These are phyloP conservation scores for Arabidopsis arenosa DNA, from an alignment of 345 rosid species.

Conservation along the genomic window DNA sequence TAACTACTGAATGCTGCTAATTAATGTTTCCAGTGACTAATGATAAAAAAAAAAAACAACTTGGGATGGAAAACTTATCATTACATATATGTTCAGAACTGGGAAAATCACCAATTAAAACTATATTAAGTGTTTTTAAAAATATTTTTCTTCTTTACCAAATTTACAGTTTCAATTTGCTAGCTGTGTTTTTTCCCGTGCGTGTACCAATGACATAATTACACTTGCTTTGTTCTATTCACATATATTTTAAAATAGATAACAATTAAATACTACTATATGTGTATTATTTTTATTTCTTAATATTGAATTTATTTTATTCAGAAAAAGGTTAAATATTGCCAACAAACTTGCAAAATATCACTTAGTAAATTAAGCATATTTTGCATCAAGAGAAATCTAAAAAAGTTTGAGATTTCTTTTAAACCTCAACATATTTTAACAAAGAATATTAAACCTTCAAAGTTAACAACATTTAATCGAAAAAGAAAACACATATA, in stretches of 20 bases:
- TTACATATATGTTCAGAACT: neutral
- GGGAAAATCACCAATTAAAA: slow-evolving; percentile 11
- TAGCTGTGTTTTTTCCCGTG: slow-evolving; percentile 33
- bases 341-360: neutral
- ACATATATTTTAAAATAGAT: neutral
- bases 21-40: slow-evolving; percentile 6
- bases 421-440: neutral
- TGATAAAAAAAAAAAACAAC: slow-evolving; percentile 27
- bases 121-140: neutral
- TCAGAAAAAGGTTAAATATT: neutral
- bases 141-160: slow-evolving; percentile 15
- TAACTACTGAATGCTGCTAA: neutral
- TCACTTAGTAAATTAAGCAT: neutral
- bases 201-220: slow-evolving; percentile 10
- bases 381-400: neutral
- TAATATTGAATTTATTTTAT: neutral
- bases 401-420: neutral
- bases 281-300: neutral
- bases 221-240: neutral
- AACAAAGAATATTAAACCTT: neutral
- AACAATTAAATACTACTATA: neutral
- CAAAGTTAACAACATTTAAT: neutral
- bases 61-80: slow-evolving; percentile 31
- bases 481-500: too few species aligned
- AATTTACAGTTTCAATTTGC: slow-evolving; percentile 29